phyloP scores from a whole-genome alignment of 2,329 filamentous ascomycete genomes.

The Neoarthrinium moseri region DNA sequence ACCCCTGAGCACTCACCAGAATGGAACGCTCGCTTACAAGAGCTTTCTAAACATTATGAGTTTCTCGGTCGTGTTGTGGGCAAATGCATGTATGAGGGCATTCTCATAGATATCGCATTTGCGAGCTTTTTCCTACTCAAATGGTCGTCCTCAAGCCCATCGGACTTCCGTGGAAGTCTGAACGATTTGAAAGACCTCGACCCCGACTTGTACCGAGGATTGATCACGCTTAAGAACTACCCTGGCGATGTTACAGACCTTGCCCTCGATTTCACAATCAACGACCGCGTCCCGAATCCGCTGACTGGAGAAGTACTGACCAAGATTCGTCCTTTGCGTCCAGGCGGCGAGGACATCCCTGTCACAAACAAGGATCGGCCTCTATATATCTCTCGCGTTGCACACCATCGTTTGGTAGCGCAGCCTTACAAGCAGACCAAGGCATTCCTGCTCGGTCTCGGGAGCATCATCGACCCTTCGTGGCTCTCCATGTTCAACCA shows the following conservation, averaged over 20 bases:
- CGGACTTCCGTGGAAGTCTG: conserved; percentile 81
- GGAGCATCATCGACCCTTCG: conserved; percentile 81
- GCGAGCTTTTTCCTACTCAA: conserved; percentile 95
- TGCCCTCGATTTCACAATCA: conserved; percentile 84
- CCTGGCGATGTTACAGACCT: conserved; percentile 77
- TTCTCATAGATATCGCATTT: conserved; percentile 89
- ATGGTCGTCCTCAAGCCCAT: conserved; percentile 69
- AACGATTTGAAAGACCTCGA: conserved; percentile 94
- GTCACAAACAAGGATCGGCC: conserved; percentile 93
- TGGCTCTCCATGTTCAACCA: conserved; percentile 99
- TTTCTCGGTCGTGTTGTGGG: conserved; percentile 91
- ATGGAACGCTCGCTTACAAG: conserved; percentile 56
- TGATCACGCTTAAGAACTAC: conserved; percentile 82
- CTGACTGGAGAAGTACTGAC: conserved; percentile 52
- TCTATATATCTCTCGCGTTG: conserved; percentile 91
- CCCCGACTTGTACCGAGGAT: conserved; percentile 83
- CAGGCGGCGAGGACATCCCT: conserved; percentile 69
- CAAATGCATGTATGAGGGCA: conserved; percentile 96
- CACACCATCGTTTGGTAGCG: conserved; percentile 77
- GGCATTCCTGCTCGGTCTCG: conserved; percentile 83
- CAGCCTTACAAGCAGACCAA: conserved; percentile 81
- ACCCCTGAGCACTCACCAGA: conserved; percentile 37
- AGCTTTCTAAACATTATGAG: conserved; percentile 74
- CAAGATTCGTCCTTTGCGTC: conserved; percentile 72
- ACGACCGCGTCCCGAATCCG: conserved; percentile 57